phyloP scores from a whole-genome alignment of 805 yeast species.

The Wickerhamiella alocasiicola region DNA sequence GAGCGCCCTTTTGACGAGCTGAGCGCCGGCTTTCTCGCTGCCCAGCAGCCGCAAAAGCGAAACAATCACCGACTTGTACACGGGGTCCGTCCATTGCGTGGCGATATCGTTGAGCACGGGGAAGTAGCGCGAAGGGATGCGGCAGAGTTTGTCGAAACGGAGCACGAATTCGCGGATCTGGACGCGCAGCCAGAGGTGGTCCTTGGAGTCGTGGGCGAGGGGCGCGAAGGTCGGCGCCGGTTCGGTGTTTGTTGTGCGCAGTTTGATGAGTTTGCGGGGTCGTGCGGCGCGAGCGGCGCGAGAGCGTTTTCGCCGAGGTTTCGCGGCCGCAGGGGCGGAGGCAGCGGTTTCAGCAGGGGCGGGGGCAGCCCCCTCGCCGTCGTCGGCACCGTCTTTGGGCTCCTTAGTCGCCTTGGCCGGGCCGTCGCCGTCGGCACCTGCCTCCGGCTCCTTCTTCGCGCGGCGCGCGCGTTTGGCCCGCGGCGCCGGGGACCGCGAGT shows the following conservation, averaged over 20 bases:
- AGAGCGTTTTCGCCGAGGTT: slow-evolving; percentile 13
- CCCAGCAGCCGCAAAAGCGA: slow-evolving; percentile 25
- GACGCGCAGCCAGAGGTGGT: slow-evolving; percentile 26
- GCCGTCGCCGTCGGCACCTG: background rate
- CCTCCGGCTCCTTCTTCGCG: background rate
- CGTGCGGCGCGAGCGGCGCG: slow-evolving; percentile 9
- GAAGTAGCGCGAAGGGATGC: slow-evolving; percentile 26
- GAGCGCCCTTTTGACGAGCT: slow-evolving; percentile 19
- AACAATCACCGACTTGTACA: slow-evolving; percentile 26
- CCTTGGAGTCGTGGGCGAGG: slow-evolving; percentile 20
- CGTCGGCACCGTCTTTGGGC: background rate
- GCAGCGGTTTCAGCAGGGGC: slow-evolving; percentile 2
- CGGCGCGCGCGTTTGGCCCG: background rate
- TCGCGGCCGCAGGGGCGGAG: background rate
- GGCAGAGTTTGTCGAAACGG: slow-evolving; percentile 29
- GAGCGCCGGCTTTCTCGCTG: slow-evolving; percentile 25
- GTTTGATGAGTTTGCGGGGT: slow-evolving; percentile 14
- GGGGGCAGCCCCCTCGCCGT: background rate
- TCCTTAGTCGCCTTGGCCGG: background rate
- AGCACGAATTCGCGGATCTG: slow-evolving; percentile 29
- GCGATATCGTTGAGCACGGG: slow-evolving; percentile 28
- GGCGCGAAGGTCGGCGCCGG: slow-evolving; percentile 22
- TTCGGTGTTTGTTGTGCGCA: slow-evolving; percentile 13
- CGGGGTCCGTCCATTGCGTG: slow-evolving; percentile 27
- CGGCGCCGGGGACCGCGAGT: no score